Conservation (phyloP, 2,329 filamentous ascomycete species). For the Coleophoma crateriformis region DNA sequence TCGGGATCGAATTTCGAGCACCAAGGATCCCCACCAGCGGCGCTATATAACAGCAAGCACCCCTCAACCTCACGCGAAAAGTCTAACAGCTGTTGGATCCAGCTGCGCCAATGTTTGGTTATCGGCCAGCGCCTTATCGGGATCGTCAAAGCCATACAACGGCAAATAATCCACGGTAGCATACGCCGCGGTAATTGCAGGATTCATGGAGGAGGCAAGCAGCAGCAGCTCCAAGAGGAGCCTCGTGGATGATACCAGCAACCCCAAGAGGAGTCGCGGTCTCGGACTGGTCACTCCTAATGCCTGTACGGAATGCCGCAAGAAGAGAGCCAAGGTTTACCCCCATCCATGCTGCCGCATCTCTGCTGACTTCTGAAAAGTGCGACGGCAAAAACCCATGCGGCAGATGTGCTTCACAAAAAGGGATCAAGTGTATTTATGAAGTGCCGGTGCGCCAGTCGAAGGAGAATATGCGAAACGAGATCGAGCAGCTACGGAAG, state of each 20-base stretch:
- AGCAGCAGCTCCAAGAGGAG: neutral
- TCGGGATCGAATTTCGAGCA: too few relatives aligned
- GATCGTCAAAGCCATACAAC: too few relatives aligned
- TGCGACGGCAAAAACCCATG: slow-evolving; percentile 51
- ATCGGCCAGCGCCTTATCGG: too few relatives aligned
- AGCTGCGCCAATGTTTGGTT: too few relatives aligned
- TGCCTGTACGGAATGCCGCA: slow-evolving; percentile 13
- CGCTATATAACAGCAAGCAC: too few relatives aligned
- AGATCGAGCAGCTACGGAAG: slow-evolving; percentile 51
- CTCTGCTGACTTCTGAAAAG: slow-evolving; percentile 28
- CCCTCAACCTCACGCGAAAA: too few relatives aligned
- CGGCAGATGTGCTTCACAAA: slow-evolving; percentile 47
- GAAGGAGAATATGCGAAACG: slow-evolving; percentile 54
- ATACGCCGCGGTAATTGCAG: too few relatives aligned
- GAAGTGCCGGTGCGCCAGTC: slow-evolving; percentile 58
- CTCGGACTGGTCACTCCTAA: slow-evolving; percentile 9
- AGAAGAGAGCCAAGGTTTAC: slow-evolving; percentile 10
- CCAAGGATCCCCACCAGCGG: too few relatives aligned
- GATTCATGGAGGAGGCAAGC: neutral
- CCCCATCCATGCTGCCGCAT: neutral
- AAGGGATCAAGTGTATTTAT: slow-evolving; percentile 51
- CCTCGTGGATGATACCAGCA: neutral
- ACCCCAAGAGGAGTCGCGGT: slow-evolving; percentile 5
- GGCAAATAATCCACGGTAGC: too few relatives aligned
- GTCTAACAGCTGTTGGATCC: too few relatives aligned